These are phyloP conservation scores for Gentiana macrophylla DNA, from an alignment of 257 asterid species.

Conservation along the genomic window DNA sequence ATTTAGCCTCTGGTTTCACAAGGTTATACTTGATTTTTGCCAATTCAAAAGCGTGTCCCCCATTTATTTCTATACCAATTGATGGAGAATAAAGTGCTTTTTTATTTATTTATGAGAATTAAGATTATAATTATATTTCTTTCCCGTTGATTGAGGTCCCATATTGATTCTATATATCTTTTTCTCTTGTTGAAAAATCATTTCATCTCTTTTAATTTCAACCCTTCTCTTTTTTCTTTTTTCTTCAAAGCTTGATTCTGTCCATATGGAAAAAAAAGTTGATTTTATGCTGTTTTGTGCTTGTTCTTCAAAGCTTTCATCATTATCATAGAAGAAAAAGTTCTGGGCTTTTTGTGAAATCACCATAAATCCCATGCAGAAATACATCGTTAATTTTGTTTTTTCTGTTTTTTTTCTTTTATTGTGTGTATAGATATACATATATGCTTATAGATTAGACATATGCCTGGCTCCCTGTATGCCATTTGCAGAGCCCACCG, in stretches of 20 bases:
- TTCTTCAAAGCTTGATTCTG: not conserved
- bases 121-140: not conserved
- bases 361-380: not conserved
- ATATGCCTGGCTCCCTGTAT: constrained; percentile 99
- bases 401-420: not conserved
- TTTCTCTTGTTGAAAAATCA: constrained; percentile 5
- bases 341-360: constrained; percentile 1
- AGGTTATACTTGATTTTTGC: constrained; percentile 30
- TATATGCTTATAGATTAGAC: constrained; percentile 2
- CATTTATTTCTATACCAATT: not conserved
- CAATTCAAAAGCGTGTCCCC: constrained; percentile 10
- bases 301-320: constrained; percentile 5
- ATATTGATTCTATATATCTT: constrained; percentile 40
- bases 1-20: constrained; percentile 13
- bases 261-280: not conserved
- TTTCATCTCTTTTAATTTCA: not conserved
- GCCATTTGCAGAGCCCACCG: constrained; percentile 91
- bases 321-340: not conserved
- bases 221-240: not conserved
- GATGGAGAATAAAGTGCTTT: constrained; percentile 15
- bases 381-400: not conserved
- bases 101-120: constrained; percentile 14
- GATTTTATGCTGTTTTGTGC: not conserved
- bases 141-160: constrained; percentile 29
- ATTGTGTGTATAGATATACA: not conserved